Percentiles rank a stretch among this genome's conserved stretches.
These are phyloP conservation scores for Roridomyces roridus DNA, from an alignment of 768 basidiomycete genomes.

Conservation along the genomic window DNA sequence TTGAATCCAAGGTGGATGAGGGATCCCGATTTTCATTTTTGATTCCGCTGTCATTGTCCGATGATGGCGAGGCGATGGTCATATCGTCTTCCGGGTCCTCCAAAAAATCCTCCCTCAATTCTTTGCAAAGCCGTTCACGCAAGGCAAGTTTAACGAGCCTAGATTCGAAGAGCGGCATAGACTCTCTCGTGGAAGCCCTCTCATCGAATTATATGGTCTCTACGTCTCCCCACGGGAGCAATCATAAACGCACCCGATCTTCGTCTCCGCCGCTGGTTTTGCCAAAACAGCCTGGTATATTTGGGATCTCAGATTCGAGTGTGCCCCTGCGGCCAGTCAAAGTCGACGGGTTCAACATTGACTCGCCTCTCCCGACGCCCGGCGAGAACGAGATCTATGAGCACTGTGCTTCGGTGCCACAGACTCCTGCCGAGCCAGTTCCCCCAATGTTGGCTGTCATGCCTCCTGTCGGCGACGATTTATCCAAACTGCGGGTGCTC, in stretches of 20 bases:
- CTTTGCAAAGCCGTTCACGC: slow-evolving; percentile 30
- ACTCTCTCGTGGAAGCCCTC: slow-evolving; percentile 56
- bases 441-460: not conserved
- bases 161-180: slow-evolving; percentile 41
- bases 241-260: slow-evolving; percentile 1
- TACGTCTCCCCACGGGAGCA: slow-evolving; percentile 9
- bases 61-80: slow-evolving; percentile 23
- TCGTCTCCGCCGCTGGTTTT: not conserved
- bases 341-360: slow-evolving; percentile 33
- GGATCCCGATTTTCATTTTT: slow-evolving; percentile 79
- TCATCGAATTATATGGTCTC: slow-evolving; percentile 40
- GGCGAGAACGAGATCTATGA: not conserved
- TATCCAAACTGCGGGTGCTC: slow-evolving; percentile 51
- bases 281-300: slow-evolving; percentile 19
- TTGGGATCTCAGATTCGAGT: slow-evolving; percentile 33
- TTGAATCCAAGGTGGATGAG: slow-evolving; percentile 69
- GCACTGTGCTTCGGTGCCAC: not conserved
- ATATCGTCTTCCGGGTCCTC: slow-evolving; percentile 29
- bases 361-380: slow-evolving; percentile 16
- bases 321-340: slow-evolving; percentile 43
- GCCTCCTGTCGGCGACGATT: slow-evolving; percentile 1
- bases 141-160: slow-evolving; percentile 34
- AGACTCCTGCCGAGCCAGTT: not conserved
- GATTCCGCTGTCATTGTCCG: slow-evolving; percentile 61
- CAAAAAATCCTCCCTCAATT: slow-evolving; percentile 24